Evolutionary conservation across 768 basidiomycete genomes (phyloP), one percentile per base, ranked within the genome.

Genomic region (Russula lepida): DNA sequence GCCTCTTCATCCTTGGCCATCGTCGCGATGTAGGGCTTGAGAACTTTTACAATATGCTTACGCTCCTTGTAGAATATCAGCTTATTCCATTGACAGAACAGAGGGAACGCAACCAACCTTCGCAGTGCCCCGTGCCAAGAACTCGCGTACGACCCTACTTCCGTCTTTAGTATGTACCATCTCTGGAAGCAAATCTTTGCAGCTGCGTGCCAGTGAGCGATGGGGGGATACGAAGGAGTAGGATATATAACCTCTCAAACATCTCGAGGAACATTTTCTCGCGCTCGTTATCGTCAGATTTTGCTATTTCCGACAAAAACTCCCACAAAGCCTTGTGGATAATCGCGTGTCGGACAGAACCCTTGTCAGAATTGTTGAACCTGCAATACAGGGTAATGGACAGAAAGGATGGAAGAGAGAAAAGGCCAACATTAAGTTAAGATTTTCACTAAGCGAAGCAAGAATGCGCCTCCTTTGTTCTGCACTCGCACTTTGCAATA

Each of bases 131-230:
- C 81, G 79, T 0, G 86, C 90, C 39, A 95, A 78, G 71, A 97
- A 89, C 64, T 93, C 86, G 46, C 94, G 84, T 3, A 89, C 92
- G 28, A 82, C 85, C 23, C 89, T 84, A 60, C 91, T 90, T 21
- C 94, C 94, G 67, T 95, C 90, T 69, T 84, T 92, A 17, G 94
- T 98, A 68, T 98, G 94, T 0, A 94, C 91, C 80, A 95, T 89
- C 69, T 97, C 94, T 0, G 93, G 86, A 7, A 95, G 76, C 21
- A 87, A 79, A 44, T 95, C 93, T 64, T 91, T 85, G 67, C 88
- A 89, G 54, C 89, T 92, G 63, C 32, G 63, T 33, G 41, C 23
- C 33, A 48, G 32, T 32, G 62, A 60, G 49, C 54, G 27, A 35
- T 50, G 27, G 25, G 3, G 5, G 8, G 41, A 15, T 28, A 17